Percentiles rank a stretch among this genome's conserved stretches.
These are phyloP conservation scores for Mycena olivaceomarginata DNA, from an alignment of 768 basidiomycete genomes.

Conservation along the genomic window DNA sequence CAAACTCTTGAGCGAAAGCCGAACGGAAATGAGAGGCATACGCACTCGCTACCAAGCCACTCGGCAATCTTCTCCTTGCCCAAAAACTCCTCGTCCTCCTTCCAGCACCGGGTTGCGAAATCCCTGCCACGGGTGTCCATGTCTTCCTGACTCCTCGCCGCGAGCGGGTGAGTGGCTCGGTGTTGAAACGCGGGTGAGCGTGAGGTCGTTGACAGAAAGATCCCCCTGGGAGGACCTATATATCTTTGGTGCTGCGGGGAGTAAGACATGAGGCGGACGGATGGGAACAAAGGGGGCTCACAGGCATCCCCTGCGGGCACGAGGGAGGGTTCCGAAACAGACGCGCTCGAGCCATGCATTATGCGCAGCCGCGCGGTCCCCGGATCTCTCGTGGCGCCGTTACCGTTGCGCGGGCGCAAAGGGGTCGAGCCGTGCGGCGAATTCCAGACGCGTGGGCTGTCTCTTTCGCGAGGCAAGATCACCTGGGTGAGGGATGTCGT, in stretches of 20 bases:
- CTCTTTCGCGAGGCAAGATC: conserved; percentile 55
- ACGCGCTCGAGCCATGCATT: conserved; percentile 84
- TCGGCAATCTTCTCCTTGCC: conserved; percentile 95
- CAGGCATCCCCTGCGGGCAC: conserved; percentile 71
- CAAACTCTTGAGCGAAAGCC: conserved; percentile 15
- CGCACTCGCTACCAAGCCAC: conserved; percentile 95
- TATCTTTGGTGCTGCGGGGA: conserved; percentile 47
- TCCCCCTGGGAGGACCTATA: conserved; percentile 54
- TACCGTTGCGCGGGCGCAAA: conserved; percentile 63
- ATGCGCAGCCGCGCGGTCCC: conserved; percentile 68
- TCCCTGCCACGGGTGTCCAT: conserved; percentile 81
- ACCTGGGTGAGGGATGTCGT: conserved; percentile 67
- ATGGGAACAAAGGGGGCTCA: conserved; percentile 56
- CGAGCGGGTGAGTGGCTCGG: conserved; percentile 62
- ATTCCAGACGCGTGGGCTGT: conserved; percentile 53
- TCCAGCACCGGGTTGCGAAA: conserved; percentile 87
- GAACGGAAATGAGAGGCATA: conserved; percentile 47
- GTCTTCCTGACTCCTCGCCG: conserved; percentile 72
- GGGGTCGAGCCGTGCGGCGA: conserved; percentile 63
- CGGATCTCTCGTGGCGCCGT: conserved; percentile 52
- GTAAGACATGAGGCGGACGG: conserved; percentile 32
- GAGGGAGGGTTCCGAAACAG: conserved; percentile 90
- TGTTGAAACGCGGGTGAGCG: conserved; percentile 67
- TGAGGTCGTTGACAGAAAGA: conserved; percentile 69
- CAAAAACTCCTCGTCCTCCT: conserved; percentile 90